Base-by-base conservation (phyloP, 1,284 basidiomycete species). In the Microstroma glucosiphilum region DNA sequence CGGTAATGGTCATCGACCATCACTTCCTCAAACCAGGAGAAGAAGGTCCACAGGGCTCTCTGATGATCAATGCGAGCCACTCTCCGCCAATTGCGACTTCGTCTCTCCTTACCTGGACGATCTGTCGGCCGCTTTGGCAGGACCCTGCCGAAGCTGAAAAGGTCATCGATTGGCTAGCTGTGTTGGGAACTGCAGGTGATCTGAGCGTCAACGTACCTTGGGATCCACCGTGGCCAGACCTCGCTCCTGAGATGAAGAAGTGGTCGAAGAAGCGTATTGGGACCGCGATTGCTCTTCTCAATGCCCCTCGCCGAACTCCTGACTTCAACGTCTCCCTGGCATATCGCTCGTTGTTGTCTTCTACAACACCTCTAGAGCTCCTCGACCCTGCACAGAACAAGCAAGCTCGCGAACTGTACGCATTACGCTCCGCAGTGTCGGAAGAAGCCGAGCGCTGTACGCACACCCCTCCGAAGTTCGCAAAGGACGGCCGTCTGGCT, bases 121-220 rank as follows among this genome's bases (percentile, higher is more conserved):
- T 73, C 1, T 70, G 68, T 30, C 63, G 68, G 4, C 71, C 69
- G 0, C 42, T 73, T 0, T 69, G 68, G 70, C 40, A 54, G 2
- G 55, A 51, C 0, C 26, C 48, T n/a, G 37, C 42, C 6, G 46
- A 54, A 9, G 65, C 68, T 12, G 66, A 68, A 57, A 51, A 40
- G 6, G 56, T 55, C 1, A 59, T 71, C 60, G 68, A 71, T 59
- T 73, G 69, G 53, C 64, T 73, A n/a, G 68, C 66, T 1, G 61
- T 71, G 1, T 63, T 73, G 12, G 71, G 71, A 1, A 73, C 71
- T 0, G 68, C 68, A 65, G 71, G 71, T 6, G 71, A 73, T 55
- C 61, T 73, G 8, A 54, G 59, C 26, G 69, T 69, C 49, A 66
- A 68, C 17, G 69, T 73, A 15, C 42, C 58, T 6, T 73, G 71